Evolutionary conservation across 345 rosid species (phyloP), one percentile per base, ranked within the genome.

Genomic region (Clausena lansium): DNA sequence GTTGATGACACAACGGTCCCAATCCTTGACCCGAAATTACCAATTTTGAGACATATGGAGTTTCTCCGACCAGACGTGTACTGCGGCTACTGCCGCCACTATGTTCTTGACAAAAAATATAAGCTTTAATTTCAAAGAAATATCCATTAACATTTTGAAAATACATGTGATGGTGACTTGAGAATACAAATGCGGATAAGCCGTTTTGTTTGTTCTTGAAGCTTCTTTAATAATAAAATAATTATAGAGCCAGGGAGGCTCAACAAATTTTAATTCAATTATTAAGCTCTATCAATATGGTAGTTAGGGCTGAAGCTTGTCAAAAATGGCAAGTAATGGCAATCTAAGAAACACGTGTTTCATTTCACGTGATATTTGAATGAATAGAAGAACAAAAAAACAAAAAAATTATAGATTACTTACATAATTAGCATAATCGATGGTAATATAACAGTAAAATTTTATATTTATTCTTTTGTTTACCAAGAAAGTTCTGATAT

Each of bases 61-160:
- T n/a, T 38, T 67, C 67, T 62, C 61, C 47, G 67, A 61, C 67
- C 81, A 50, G 71, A 39, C 4, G 58, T 20, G 60, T 50, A 22
- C 4, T 68, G 74, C 76, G 76, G 76, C 52, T 50, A 22, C 4
- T 68, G 74, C 76, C 80, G 76, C 52, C 80, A 62, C 69, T 41
- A 39, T 4, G 66, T 60, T 59, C 36, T 17, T 69, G 61, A 69
- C 68, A 30, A 76, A 33, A 58, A 4, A n/a, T 32, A 24, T 32
- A 15, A n/a, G 61, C 57, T 38, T 45, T 32, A 9, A 50, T 62
- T 70, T 60, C 71, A 70, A 77, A 32, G 35, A 30, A 52, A 47
- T 63, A 78, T 63, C 54, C 10, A 78, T 54, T 17, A 35, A 45
- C 71, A 8, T 9, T 57, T 78, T 78, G 76, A 78, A 71, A 14